Evolutionary conservation across 139 green algal species (phyloP).

Genomic region (Volvox africanus): DNA sequence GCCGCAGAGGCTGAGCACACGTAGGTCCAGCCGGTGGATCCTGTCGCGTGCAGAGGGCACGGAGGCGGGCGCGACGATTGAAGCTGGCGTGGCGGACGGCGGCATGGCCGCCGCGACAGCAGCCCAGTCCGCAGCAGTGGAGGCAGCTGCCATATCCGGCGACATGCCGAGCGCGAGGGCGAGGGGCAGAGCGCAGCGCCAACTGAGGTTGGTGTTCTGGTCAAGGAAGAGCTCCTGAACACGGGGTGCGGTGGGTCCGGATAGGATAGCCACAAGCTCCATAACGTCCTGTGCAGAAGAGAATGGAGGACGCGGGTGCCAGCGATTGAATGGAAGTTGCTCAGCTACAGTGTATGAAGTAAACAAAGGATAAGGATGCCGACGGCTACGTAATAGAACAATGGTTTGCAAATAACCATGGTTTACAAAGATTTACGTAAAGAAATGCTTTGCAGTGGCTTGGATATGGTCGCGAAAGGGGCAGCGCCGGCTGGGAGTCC

Average conservation of each 20-base stretch:
- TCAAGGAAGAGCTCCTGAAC: slow-evolving; percentile 36
- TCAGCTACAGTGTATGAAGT: too few species aligned
- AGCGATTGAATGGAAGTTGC: too few species aligned
- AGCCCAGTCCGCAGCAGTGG: slow-evolving; percentile 4
- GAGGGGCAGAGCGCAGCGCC: slow-evolving; percentile 32
- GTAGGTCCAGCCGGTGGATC: slow-evolving; percentile 44
- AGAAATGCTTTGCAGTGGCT: too few species aligned
- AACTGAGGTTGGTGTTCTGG: slow-evolving; percentile 36
- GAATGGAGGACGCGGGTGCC: background rate
- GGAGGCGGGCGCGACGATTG: background rate
- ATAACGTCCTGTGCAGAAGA: slow-evolving; percentile 7
- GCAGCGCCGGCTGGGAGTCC: too few species aligned
- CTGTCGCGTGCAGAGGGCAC: background rate
- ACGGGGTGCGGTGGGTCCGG: slow-evolving; percentile 19
- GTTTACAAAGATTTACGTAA: too few species aligned
- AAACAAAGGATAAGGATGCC: too few species aligned
- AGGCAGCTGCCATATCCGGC: background rate
- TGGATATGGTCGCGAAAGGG: too few species aligned
- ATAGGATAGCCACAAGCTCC: slow-evolving; percentile 50
- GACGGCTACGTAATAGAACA: too few species aligned
- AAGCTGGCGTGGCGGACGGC: background rate
- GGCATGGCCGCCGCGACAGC: background rate
- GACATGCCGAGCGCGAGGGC: slow-evolving; percentile 21
- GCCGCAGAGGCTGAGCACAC: slow-evolving; percentile 44
- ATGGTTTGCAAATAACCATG: too few species aligned